phyloP scores from a whole-genome alignment of 1,284 basidiomycete species.

The Marasmius tenuissimus region DNA sequence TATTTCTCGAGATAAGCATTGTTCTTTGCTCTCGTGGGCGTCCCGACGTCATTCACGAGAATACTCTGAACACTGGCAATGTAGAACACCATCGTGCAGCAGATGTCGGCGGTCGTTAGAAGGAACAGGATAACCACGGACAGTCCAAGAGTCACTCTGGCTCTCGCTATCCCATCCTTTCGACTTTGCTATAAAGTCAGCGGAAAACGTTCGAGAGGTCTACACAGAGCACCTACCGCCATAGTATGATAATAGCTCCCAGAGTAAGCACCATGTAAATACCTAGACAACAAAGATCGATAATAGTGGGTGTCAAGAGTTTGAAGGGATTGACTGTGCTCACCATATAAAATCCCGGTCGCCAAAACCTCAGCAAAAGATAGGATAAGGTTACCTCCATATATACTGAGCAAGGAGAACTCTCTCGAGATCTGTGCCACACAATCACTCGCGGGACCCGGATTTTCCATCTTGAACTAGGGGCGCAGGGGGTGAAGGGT shows the following conservation, averaged over 20 bases:
- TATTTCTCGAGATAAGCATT: neutral
- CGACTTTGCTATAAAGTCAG: neutral
- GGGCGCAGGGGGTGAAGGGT: no score
- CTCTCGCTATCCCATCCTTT: neutral
- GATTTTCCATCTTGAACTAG: no score
- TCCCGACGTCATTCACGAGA: neutral
- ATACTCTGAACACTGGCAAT: neutral
- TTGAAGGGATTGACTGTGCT: no score
- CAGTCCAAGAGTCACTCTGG: neutral
- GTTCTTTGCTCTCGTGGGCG: neutral
- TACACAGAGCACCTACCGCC: neutral
- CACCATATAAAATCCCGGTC: no score
- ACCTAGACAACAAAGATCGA: neutral
- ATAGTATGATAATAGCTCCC: neutral
- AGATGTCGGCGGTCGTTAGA: neutral
- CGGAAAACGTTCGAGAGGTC: neutral
- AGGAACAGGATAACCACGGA: neutral
- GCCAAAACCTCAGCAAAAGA: no score
- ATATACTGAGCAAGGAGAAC: no score
- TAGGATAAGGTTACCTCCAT: no score
- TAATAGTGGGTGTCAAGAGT: no score
- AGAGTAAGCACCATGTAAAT: neutral
- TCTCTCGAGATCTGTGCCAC: no score
- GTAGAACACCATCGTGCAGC: neutral
- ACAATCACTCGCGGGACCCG: no score